Evolutionary conservation across 768 basidiomycete species (phyloP), one percentile per base, ranked within the genome.

Genomic region (Lanmaoa pseudosensibilis): DNA sequence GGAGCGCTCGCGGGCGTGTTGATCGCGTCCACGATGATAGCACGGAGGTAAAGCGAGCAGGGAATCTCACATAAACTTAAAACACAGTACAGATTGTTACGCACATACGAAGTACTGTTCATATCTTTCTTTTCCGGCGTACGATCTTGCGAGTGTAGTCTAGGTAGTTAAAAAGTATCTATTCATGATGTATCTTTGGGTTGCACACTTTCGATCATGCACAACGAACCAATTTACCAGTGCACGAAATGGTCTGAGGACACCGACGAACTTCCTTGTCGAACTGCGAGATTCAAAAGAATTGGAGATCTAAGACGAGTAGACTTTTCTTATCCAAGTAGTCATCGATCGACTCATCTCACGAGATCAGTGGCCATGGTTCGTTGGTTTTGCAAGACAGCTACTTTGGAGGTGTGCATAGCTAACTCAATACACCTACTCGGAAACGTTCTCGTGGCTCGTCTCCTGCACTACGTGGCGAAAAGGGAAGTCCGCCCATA

Each of bases 1-100:
- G 87, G 86, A 3, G 86, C 80, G 3, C 68, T 90, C 16, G 83
- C 75, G 2, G 86, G 86, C 41, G 76, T 86, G 62, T 72, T 89
- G 72, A 76, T 82, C 50, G 82, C 80, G 46, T 79, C 83, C 8
- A 69, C 78, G 51, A 54, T 83, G 49, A 69, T 49, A 18, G 57
- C 59, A 15, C 60, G 69, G 46, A 62, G 62, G 52, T 69, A 30
- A 60, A 48, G 2, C 3, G 11, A 15, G 38, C 18, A 15, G 19
- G 13, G n/a, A 32, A 34, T n/a, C 15, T 13, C 32, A 38, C 15
- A 18, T 23, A 27, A 32, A 11, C 11, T 32, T 32, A 50, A 27
- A 38, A 33, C 16, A 16, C 27, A 7, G n/a, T 16, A 12, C 21
- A 36, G 46, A 53, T 30, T 51, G 46, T 7, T 41, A 33, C 32